phyloP scores from a whole-genome alignment of 2,329 filamentous ascomycete genomes.

The Drechmeria coniospora region DNA sequence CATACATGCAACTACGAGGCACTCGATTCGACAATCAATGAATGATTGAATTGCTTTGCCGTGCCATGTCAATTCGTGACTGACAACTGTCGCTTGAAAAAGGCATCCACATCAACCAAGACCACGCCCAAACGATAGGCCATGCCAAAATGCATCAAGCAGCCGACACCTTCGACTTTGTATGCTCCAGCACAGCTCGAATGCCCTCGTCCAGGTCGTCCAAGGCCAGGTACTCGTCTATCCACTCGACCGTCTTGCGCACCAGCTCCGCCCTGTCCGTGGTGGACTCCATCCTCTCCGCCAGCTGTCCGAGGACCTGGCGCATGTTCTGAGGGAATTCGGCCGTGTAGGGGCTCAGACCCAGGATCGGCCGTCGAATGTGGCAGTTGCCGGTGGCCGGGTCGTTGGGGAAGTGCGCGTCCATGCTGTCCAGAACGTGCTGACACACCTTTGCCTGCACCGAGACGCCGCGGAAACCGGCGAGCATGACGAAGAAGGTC shows the following conservation, averaged over 20 bases:
- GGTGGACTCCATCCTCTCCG: slow-evolving; percentile 27
- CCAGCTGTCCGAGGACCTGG: slow-evolving; percentile 47
- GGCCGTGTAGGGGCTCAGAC: slow-evolving; percentile 44
- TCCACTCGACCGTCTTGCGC: slow-evolving; percentile 36
- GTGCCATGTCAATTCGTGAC: too few relatives aligned
- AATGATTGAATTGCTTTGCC: too few relatives aligned
- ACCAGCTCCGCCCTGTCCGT: slow-evolving; percentile 29
- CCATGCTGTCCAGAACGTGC: slow-evolving; percentile 56
- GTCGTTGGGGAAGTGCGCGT: slow-evolving; percentile 40
- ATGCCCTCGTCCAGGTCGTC: slow-evolving; percentile 40
- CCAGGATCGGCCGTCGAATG: slow-evolving; percentile 55
- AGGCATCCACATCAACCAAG: too few relatives aligned
- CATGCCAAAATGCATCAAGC: slow-evolving; percentile 1
- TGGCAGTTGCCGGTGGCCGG: slow-evolving; percentile 54
- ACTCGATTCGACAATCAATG: too few relatives aligned
- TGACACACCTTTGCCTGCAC: slow-evolving; percentile 52
- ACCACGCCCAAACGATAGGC: too few relatives aligned
- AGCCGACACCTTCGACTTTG: slow-evolving; percentile 18
- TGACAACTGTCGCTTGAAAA: too few relatives aligned
- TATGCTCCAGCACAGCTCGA: slow-evolving; percentile 38
- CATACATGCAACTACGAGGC: too few relatives aligned
- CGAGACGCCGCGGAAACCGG: slow-evolving; percentile 50
- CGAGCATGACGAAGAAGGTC: slow-evolving; percentile 68
- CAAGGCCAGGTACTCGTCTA: slow-evolving; percentile 33
- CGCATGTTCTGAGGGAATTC: slow-evolving; percentile 61